A percentile compares a stretch with the other conserved stretches of the same genome.
Evolutionary conservation across 108 stramenopile species (phyloP).

Genomic region (Schizochytrium sp.): DNA sequence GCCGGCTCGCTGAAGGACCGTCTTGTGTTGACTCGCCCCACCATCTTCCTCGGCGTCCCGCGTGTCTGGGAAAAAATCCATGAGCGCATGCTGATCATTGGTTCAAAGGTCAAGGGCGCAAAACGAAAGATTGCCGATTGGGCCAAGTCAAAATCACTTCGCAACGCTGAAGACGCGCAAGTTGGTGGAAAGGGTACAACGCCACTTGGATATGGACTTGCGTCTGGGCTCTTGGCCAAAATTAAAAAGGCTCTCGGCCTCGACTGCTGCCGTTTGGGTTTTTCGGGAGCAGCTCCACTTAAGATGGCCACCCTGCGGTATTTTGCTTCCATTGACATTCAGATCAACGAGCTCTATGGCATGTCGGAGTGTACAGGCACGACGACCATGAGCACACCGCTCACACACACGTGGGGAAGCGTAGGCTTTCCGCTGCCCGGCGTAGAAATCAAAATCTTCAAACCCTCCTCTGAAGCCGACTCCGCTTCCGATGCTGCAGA

Average conservation of each 20-base stretch:
- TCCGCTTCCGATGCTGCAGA: background rate
- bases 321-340: background rate
- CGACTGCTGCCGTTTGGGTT: background rate
- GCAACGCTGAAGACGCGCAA: background rate
- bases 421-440: background rate
- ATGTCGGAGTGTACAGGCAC: background rate
- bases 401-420: background rate
- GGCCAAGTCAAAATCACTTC: slow-evolving; percentile 45
- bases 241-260: background rate
- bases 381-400: background rate
- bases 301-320: background rate
- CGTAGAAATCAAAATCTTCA: background rate
- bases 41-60: slow-evolving; percentile 58
- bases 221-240: background rate
- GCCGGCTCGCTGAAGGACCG: slow-evolving; percentile 42
- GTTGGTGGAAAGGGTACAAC: background rate
- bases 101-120: slow-evolving; percentile 39
- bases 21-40: slow-evolving; percentile 39
- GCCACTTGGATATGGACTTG: background rate
- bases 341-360: slow-evolving; percentile 1
- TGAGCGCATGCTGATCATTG: slow-evolving; percentile 41
- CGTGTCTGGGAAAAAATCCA: slow-evolving; percentile 63
- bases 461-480: background rate
- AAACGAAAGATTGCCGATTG: slow-evolving; percentile 48
- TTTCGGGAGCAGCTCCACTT: background rate